Evolutionary conservation across 345 rosid genomes (phyloP), one percentile per base, ranked within the genome.

Genomic region (Mangifera indica): DNA sequence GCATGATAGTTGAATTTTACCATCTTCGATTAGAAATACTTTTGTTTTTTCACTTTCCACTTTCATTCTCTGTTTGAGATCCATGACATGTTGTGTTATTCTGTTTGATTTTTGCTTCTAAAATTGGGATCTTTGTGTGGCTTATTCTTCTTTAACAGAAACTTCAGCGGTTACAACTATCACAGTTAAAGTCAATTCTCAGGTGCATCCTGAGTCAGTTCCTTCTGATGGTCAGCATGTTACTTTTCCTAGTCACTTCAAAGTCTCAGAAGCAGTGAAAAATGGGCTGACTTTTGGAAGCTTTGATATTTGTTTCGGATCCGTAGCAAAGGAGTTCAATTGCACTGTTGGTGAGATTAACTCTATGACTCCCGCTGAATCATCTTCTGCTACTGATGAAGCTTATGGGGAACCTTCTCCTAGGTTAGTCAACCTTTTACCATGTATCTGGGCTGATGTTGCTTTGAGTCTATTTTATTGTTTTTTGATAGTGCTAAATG

Each of bases 211-310:
- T 24, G 71, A 78, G 71, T 72, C 85, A 72, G 59, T 72, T 76
- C 71, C 67, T 70, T 66, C 80, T 54, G 82, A 79, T 72, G 84
- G 85, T 62, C 86, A 84, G 15, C 91, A 86, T 60, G 96, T 93
- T 29, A 91, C 86, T 60, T 93, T 93, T 72, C 97, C 97, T 1
- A 76, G 81, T 75, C 96, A 89, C 85, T 87, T 91, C 78, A 84
- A 86, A 75, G 91, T 82, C 46, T 82, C 91, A 21, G 85, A 87
- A 74, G 90, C 82, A 70, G 74, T 91, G 59, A 89, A 85, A 77
- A 88, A 80, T 81, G 90, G 93, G 49, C 80, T 91, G 75, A 86
- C 86, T 67, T 93, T 93, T 86, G 98, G 98, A 81, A 93, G 96
- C 81, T 89, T 93, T 72, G 91, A 78, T 77, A 68, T 85, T 70